These are phyloP conservation scores for Pythium scleroteichum DNA, from an alignment of 352 stramenopile species.

Conservation along the genomic window DNA sequence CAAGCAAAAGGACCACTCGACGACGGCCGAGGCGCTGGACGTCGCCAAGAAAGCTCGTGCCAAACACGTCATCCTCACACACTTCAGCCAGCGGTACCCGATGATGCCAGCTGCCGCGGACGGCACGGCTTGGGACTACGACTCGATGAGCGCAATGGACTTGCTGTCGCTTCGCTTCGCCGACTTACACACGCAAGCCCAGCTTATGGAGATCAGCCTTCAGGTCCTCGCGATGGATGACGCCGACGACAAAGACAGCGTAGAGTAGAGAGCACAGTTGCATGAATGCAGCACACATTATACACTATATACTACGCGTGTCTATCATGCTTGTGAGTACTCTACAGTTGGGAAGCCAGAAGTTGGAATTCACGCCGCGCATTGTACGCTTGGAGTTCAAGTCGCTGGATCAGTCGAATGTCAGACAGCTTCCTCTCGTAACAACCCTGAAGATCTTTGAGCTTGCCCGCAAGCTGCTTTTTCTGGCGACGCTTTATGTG, in stretches of 20 bases:
- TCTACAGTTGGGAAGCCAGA: conserved; percentile 13
- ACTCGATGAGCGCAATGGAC: conserved; percentile 65
- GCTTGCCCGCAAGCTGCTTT: conserved; percentile 53
- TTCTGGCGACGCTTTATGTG: conserved; percentile 75
- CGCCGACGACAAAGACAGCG: conserved; percentile 25
- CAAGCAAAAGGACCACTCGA: conserved; percentile 94
- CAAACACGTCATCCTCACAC: conserved; percentile 92
- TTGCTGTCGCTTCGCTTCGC: conserved; percentile 73
- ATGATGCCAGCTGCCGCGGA: conserved; percentile 61
- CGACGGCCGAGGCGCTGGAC: conserved; percentile 90
- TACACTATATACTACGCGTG: neutral
- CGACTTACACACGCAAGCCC: conserved; percentile 50
- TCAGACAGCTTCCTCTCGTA: conserved; percentile 23
- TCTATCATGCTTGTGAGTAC: neutral
- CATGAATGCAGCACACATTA: conserved; percentile 4
- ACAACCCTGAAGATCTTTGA: conserved; percentile 13
- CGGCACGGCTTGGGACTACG: conserved; percentile 15
- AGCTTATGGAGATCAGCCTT: conserved; percentile 66
- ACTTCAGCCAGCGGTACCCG: conserved; percentile 93
- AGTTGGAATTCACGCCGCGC: conserved; percentile 24
- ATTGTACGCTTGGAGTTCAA: conserved; percentile 23
- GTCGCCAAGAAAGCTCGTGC: conserved; percentile 79
- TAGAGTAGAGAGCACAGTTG: conserved; percentile 13
- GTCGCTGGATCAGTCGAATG: conserved; percentile 22
- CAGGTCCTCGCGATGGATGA: conserved; percentile 56